Conservation (phyloP, 768 basidiomycete species). For the Mycena venus region DNA sequence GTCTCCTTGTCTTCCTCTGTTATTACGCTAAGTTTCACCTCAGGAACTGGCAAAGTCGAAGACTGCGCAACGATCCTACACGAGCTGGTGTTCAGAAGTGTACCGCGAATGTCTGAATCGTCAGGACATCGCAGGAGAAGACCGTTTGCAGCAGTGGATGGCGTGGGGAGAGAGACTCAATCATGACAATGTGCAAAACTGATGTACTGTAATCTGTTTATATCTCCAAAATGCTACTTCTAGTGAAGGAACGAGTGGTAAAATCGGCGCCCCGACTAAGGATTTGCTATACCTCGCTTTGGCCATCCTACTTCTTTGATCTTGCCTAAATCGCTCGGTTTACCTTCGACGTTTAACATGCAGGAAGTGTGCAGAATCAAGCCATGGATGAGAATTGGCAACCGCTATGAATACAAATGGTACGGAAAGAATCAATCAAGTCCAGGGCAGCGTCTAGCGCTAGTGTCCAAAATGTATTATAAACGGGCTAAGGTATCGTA, state of each 20-base stretch:
- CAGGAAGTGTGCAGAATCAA: not conserved
- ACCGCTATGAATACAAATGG: slow-evolving; percentile 20
- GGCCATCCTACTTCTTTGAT: too few species aligned
- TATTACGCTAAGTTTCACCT: not conserved
- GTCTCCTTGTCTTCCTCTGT: slow-evolving; percentile 12
- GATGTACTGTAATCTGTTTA: not conserved
- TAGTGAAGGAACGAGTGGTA: too few species aligned
- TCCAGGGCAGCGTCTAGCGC: slow-evolving; percentile 19
- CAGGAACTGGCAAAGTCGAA: slow-evolving; percentile 11
- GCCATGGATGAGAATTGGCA: slow-evolving; percentile 5
- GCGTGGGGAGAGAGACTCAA: not conserved
- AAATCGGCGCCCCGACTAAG: too few species aligned
- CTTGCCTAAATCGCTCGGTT: too few species aligned
- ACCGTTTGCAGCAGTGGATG: slow-evolving; percentile 1
- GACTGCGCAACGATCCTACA: slow-evolving; percentile 2
- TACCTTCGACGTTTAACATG: too few species aligned
- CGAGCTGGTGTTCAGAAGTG: slow-evolving; percentile 16
- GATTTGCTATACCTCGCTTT: not conserved
- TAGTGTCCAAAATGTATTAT: slow-evolving; percentile 27
- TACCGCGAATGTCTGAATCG: not conserved
- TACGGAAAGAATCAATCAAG: slow-evolving; percentile 16
- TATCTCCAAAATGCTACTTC: not conserved
- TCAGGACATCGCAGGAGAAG: not conserved
- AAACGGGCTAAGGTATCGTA: slow-evolving; percentile 26
- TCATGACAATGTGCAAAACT: not conserved